phyloP scores from a whole-genome alignment of 371 early-diverging fungal genomes.

The Rhizopus delemar region DNA sequence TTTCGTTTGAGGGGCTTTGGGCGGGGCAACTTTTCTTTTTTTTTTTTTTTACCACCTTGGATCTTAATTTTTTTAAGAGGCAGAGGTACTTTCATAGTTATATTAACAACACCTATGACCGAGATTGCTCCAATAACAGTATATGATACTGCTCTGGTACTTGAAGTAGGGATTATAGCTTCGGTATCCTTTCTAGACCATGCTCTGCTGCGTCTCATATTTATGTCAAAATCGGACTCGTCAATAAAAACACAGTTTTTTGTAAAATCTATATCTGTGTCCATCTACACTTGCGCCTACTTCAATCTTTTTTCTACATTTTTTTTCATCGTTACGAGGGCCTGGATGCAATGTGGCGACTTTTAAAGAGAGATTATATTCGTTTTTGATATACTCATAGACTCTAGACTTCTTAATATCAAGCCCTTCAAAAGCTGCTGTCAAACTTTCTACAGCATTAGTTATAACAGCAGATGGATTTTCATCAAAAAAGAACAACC shows the following conservation, averaged over 20 bases:
- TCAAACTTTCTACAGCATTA: slow-evolving; percentile 4
- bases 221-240: slow-evolving; percentile 9
- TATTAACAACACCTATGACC: slow-evolving; percentile 14
- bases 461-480: slow-evolving; percentile 7
- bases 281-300: slow-evolving; percentile 5
- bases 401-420: slow-evolving; percentile 15
- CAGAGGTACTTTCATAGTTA: no score
- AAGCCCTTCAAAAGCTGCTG: slow-evolving; percentile 4
- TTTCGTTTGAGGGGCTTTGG: no score
- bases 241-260: slow-evolving; percentile 11
- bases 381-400: slow-evolving; percentile 13
- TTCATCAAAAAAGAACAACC: slow-evolving; percentile 1
- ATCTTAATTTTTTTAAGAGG: no score
- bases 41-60: no score
- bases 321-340: slow-evolving; percentile 4
- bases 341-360: slow-evolving; percentile 8
- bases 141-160: slow-evolving; percentile 13
- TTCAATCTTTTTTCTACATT: not conserved
- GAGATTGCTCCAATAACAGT: slow-evolving; percentile 16
- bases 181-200: slow-evolving; percentile 8
- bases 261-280: slow-evolving; percentile 11
- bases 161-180: slow-evolving; percentile 2
- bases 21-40: no score
- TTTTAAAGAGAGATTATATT: slow-evolving; percentile 13
- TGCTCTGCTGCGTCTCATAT: slow-evolving; percentile 8